These are phyloP conservation scores for Thymus mandschuricus DNA, from an alignment of 257 asterid genomes.

Conservation along the genomic window DNA sequence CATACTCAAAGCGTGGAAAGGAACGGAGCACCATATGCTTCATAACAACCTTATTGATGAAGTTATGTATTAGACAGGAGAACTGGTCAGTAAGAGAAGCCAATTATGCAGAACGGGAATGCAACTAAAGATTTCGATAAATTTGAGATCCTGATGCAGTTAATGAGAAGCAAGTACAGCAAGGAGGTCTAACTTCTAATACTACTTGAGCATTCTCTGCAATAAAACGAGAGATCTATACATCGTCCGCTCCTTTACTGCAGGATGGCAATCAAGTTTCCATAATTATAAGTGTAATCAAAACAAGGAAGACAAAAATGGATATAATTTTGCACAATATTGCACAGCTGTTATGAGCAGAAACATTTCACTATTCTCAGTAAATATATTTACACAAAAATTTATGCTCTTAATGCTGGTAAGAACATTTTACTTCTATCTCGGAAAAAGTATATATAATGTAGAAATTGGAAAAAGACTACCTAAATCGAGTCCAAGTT, in stretches of 20 bases:
- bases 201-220: neutral
- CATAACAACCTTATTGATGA: too few species aligned
- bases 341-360: conserved; percentile 3
- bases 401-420: neutral
- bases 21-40: too few species aligned
- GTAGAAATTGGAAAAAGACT: conserved; percentile 28
- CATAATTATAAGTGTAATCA: conserved; percentile 1
- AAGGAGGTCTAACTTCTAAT: neutral
- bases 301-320: conserved; percentile 1
- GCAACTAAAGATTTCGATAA: neutral
- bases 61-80: too few species aligned
- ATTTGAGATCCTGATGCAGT: neutral
- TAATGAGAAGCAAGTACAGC: neutral
- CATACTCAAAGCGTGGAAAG: too few species aligned
- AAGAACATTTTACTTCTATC: conserved; percentile 8
- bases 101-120: neutral
- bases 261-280: conserved; percentile 44
- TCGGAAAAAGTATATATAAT: conserved; percentile 11
- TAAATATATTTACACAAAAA: neutral
- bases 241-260: conserved; percentile 58
- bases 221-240: conserved; percentile 43
- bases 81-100: neutral
- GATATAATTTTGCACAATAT: conserved; percentile 1
- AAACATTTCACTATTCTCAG: conserved; percentile 7
- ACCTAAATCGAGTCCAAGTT: conserved; percentile 29